A percentile compares a stretch with the other conserved stretches of the same genome.
These are phyloP conservation scores for Lentinula boryana DNA, from an alignment of 768 basidiomycete species.

Conservation along the genomic window DNA sequence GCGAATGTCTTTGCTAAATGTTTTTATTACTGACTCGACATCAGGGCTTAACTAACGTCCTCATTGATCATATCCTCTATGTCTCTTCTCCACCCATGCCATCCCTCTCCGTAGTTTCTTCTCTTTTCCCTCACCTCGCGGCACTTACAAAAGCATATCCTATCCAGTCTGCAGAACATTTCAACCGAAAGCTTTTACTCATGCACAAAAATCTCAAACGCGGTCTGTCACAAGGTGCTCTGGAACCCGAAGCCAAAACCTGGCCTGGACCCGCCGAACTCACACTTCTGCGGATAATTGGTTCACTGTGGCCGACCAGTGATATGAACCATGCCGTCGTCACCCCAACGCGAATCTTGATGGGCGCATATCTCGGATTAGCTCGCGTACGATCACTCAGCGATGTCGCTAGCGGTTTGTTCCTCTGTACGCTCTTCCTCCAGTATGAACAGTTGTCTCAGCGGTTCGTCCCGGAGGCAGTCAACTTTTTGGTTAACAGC, in stretches of 20 bases:
- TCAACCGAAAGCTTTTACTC: conserved; percentile 74
- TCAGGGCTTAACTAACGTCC: conserved; percentile 67
- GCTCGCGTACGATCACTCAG: conserved; percentile 66
- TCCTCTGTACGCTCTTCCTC: conserved; percentile 78
- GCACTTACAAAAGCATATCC: conserved; percentile 80
- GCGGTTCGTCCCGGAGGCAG: conserved; percentile 81
- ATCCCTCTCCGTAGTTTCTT: conserved; percentile 51
- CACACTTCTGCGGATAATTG: conserved; percentile 71
- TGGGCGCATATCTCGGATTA: conserved; percentile 88
- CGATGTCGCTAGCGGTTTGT: conserved; percentile 83
- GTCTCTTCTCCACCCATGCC: conserved; percentile 60
- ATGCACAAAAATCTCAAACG: conserved; percentile 94
- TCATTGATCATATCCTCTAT: conserved; percentile 86
- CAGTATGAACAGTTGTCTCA: conserved; percentile 85
- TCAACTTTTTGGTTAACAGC: conserved; percentile 73
- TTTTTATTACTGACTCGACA: background rate
- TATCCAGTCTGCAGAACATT: conserved; percentile 68
- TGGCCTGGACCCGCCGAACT: conserved; percentile 89
- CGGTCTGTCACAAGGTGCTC: conserved; percentile 68
- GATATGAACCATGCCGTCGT: conserved; percentile 90
- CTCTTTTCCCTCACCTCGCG: conserved; percentile 72
- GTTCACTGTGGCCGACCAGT: conserved; percentile 87
- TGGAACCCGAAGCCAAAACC: conserved; percentile 60
- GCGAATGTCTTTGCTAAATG: background rate
- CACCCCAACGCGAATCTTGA: conserved; percentile 79